Conservation (phyloP, 495 filamentous ascomycete species). For the Bryoglossum gracile region DNA sequence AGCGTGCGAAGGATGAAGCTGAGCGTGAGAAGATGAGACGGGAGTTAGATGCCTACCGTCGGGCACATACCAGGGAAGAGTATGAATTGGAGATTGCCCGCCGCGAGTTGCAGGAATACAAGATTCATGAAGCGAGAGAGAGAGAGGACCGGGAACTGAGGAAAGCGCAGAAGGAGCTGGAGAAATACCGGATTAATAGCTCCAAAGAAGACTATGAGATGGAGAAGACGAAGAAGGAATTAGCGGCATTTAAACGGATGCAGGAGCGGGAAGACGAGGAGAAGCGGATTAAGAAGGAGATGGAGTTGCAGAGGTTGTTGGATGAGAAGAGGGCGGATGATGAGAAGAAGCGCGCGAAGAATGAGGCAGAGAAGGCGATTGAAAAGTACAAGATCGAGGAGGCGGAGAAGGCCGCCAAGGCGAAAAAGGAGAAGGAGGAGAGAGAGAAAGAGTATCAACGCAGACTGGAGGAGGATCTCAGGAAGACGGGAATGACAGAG, state of each 20-base stretch:
- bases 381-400: conserved; percentile 50
- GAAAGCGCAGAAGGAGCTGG: conserved; percentile 19
- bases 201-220: conserved; percentile 36
- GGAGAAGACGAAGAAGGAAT: conserved; percentile 28
- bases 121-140: background rate
- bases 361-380: conserved; percentile 38
- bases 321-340: conserved; percentile 44
- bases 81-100: conserved; percentile 20
- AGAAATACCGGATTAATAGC: background rate
- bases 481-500: conserved; percentile 43
- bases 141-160: conserved; percentile 25
- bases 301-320: conserved; percentile 33
- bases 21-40: conserved; percentile 30
- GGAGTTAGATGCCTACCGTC: conserved; percentile 33
- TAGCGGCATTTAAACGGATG: conserved; percentile 32
- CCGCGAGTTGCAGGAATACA: conserved; percentile 15
- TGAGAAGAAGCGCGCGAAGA: conserved; percentile 47
- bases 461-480: conserved; percentile 40
- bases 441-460: conserved; percentile 34
- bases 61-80: conserved; percentile 26
- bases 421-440: conserved; percentile 41
- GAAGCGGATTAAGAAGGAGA: conserved; percentile 37
- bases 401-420: conserved; percentile 39
- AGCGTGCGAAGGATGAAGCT: conserved; percentile 16
- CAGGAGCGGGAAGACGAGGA: conserved; percentile 34